Evolutionary conservation across 495 filamentous ascomycete species (phyloP), one percentile per base, ranked within the genome.

Genomic region (Daldinia decipiens): DNA sequence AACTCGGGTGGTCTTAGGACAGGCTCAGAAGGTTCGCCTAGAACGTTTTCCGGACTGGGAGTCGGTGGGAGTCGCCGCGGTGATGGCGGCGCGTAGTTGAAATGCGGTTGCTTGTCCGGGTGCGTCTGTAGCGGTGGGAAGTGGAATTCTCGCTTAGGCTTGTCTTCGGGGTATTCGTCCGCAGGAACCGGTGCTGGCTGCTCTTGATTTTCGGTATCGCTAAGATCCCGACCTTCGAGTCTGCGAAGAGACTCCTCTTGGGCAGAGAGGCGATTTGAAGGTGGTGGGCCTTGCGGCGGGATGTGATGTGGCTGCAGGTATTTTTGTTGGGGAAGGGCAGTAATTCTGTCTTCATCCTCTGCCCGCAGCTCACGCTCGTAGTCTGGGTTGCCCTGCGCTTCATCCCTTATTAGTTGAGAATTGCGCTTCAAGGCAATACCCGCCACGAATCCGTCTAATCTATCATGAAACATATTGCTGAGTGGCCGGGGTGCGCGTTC

Each of bases 261-360:
- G 4, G 78, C 61, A 1, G 80, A 78, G 3, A 76, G 52, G 56
- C 72, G 71, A 40, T 74, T 80, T 47, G 68, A 75, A 45, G 79
- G 78, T 3, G 81, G 82, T 13, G 83, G 79, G 19, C 79, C 81
- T 52, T 81, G 77, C 4, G 83, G 82, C 29, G 83, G 82, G 39
- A 82, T 70, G 21, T 76, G 78, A 71, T 81, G 80, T 1, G 82
- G 85, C 66, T 88, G 86, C 52, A 88, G 78, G 63, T 87, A 84
- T 52, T 88, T 86, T 60, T 81, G 82, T 61, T 83, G 81, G 13
- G 93, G 93, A n/a, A 97, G 87, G 21, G 91, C 89, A 31, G 92
- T 90, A 71, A 97, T 90, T 53, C 87, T 87, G 74, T 97, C 93
- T 80, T 95, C 90, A 73, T 95, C 91, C 77, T 96, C 93, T n/a